Percentiles rank a stretch among this genome's conserved stretches.
phyloP scores from a whole-genome alignment of 2,329 filamentous ascomycete species.

The Fragosphaeria purpurea region DNA sequence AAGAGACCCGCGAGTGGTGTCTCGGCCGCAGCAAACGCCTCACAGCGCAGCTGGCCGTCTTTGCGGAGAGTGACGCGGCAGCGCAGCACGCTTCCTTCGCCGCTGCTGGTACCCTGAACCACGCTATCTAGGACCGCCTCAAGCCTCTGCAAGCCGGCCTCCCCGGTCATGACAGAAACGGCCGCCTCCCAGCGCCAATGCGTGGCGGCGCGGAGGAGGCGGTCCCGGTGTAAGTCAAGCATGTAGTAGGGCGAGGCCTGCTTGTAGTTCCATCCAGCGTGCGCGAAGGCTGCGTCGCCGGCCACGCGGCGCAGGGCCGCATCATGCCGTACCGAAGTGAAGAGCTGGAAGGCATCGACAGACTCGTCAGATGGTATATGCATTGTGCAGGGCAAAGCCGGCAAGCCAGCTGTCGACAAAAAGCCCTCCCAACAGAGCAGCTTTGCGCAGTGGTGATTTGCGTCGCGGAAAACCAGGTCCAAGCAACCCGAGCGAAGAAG shows the following conservation, averaged over 20 bases:
- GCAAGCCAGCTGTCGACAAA: slow-evolving; percentile 15
- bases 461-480: too few species aligned
- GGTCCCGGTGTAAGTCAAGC: slow-evolving; percentile 66
- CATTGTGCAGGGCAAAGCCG: neutral
- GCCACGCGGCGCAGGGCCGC: slow-evolving; percentile 38
- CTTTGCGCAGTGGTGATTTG: too few species aligned
- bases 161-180: slow-evolving; percentile 33
- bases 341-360: slow-evolving; percentile 42
- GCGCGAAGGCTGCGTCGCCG: slow-evolving; percentile 22
- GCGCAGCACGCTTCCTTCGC: slow-evolving; percentile 26
- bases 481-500: too few species aligned
- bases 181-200: slow-evolving; percentile 46
- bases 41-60: slow-evolving; percentile 37
- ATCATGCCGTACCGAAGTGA: slow-evolving; percentile 66
- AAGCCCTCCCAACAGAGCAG: too few species aligned
- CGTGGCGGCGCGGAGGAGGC: slow-evolving; percentile 55
- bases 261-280: slow-evolving; percentile 42
- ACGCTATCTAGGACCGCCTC: slow-evolving; percentile 19
- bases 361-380: slow-evolving; percentile 19
- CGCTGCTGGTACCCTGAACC: neutral
- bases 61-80: slow-evolving; percentile 45
- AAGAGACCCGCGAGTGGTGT: slow-evolving; percentile 44
- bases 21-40: slow-evolving; percentile 25
- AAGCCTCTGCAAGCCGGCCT: slow-evolving; percentile 34
- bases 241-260: slow-evolving; percentile 63